phyloP scores from a whole-genome alignment of 768 basidiomycete species.

The Cyathus striatus region DNA sequence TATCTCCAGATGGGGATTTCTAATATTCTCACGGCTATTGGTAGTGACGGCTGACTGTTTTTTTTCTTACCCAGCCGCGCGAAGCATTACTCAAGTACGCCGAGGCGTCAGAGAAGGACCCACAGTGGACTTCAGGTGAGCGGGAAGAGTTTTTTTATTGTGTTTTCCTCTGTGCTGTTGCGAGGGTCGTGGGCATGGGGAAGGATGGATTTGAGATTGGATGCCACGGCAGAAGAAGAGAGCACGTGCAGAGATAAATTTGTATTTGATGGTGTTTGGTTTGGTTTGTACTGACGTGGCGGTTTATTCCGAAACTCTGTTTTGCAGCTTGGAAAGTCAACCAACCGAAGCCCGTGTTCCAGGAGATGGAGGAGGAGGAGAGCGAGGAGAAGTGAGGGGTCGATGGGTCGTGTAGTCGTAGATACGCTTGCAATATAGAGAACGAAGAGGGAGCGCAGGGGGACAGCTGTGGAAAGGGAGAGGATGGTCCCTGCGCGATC shows the following conservation, averaged over 20 bases:
- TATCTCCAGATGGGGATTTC: no score
- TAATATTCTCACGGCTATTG: constrained; percentile 19
- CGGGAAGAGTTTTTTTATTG: constrained; percentile 12
- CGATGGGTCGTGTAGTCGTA: no score
- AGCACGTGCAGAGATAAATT: constrained; percentile 29
- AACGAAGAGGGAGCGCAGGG: constrained; percentile 14
- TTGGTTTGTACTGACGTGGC: constrained; percentile 61
- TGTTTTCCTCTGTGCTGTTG: constrained; percentile 8
- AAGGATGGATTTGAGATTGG: no score
- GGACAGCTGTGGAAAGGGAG: constrained; percentile 24
- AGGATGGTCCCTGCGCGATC: constrained; percentile 71
- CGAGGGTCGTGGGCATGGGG: not conserved
- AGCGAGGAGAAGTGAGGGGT: constrained; percentile 46
- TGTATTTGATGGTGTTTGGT: constrained; percentile 37
- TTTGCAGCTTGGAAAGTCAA: constrained; percentile 76
- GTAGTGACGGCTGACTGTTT: constrained; percentile 9
- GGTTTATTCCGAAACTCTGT: constrained; percentile 47
- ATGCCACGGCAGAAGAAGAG: constrained; percentile 6
- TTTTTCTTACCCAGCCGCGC: constrained; percentile 64
- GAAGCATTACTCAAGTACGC: constrained; percentile 97
- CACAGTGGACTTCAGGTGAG: constrained; percentile 83
- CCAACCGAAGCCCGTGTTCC: constrained; percentile 86
- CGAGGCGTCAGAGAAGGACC: constrained; percentile 66
- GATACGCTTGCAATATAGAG: constrained; percentile 7
- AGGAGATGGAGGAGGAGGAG: constrained; percentile 54